A percentile compares a stretch with the other conserved stretches of the same genome.
These are phyloP conservation scores for Agapanthus africanus DNA, from an alignment of 106 monocot genomes.

Conservation along the genomic window DNA sequence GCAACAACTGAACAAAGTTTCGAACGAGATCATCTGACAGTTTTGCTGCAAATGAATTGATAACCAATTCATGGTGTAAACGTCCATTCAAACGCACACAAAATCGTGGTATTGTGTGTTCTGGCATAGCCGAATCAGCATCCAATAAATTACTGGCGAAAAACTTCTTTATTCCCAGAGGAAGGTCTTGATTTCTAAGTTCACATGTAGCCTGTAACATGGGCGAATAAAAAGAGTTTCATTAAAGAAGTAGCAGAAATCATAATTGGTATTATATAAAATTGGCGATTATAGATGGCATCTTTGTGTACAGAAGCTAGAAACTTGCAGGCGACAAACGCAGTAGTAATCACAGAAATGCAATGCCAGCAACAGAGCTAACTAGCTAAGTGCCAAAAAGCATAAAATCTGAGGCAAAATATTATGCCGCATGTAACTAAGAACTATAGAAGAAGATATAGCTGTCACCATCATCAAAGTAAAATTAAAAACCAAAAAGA, in stretches of 20 bases:
- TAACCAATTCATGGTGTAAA: conserved; percentile 25
- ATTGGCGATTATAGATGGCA: not conserved
- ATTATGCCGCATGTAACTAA: too few species aligned
- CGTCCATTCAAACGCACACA: conserved; percentile 31
- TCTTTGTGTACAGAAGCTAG: not conserved
- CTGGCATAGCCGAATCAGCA: conserved; percentile 19
- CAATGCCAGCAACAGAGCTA: too few species aligned
- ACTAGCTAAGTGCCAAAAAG: too few species aligned
- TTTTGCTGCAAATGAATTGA: conserved; percentile 40
- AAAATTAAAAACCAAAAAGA: too few species aligned
- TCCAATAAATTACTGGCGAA: conserved; percentile 31
- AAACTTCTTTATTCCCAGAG: conserved; percentile 52
- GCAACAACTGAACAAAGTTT: conserved; percentile 37
- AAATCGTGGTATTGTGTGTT: conserved; percentile 56
- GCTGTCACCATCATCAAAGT: not conserved
- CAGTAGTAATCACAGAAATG: not conserved
- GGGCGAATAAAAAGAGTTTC: too few species aligned
- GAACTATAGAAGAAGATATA: not conserved
- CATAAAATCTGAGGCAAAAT: too few species aligned
- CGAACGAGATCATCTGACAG: conserved; percentile 41
- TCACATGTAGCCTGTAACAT: conserved; percentile 91
- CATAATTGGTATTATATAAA: not conserved
- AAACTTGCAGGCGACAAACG: not conserved
- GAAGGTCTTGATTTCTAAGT: conserved; percentile 54
- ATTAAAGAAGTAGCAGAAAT: too few species aligned